These are phyloP conservation scores for Chloromonas sp. DNA, from an alignment of 163 green algal species.

Conservation along the genomic window DNA sequence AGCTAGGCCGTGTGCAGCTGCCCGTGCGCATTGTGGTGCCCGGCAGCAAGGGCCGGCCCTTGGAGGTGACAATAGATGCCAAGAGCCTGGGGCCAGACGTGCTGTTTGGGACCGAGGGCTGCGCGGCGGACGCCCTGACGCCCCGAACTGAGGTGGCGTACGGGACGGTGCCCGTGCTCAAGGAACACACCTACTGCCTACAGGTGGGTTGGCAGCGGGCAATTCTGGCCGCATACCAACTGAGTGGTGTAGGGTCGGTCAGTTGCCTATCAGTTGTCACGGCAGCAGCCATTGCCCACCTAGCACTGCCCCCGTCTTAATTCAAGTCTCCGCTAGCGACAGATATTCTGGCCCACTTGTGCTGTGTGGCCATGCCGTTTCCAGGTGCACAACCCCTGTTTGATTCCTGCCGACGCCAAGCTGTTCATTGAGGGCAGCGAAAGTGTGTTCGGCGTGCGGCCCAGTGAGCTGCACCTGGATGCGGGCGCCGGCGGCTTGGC, in stretches of 20 bases:
- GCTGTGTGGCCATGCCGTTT: no score
- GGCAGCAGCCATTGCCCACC: no score
- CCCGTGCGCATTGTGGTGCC: slow-evolving; percentile 48
- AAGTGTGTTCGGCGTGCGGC: slow-evolving; percentile 46
- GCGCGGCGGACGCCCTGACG: not conserved
- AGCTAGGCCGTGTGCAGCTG: slow-evolving; percentile 63
- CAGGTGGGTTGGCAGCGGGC: not conserved
- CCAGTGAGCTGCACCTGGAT: slow-evolving; percentile 41
- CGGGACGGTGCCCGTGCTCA: not conserved
- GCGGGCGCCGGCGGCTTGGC: slow-evolving; percentile 36
- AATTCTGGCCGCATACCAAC: no score
- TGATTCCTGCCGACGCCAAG: slow-evolving; percentile 68
- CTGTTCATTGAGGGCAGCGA: slow-evolving; percentile 62
- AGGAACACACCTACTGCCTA: not conserved
- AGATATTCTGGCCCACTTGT: no score
- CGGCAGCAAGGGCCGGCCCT: slow-evolving; percentile 44
- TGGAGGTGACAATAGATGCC: slow-evolving; percentile 61
- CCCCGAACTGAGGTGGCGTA: not conserved
- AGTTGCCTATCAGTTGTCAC: no score
- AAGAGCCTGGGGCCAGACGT: slow-evolving; percentile 55
- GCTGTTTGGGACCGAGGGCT: slow-evolving; percentile 7
- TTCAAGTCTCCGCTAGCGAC: no score
- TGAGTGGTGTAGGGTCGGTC: no score
- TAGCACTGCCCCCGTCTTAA: no score
- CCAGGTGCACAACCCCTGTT: slow-evolving; percentile 53